Base-by-base conservation (phyloP, 495 filamentous ascomycete genomes). In the Penicillium diatomitis region DNA sequence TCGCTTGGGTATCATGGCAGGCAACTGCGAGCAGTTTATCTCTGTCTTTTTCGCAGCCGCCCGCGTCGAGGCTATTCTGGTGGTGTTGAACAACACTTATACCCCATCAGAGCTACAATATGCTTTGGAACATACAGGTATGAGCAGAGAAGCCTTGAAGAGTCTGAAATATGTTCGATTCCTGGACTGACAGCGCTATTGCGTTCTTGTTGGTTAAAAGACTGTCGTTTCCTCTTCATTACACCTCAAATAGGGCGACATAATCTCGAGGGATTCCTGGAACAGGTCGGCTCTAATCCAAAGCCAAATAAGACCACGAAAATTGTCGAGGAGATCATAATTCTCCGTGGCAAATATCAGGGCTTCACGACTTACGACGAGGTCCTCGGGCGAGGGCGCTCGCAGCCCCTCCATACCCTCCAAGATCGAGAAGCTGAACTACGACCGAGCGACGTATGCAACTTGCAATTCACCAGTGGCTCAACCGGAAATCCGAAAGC, bases 81-180 rank as follows among this genome's bases (percentile, higher is more conserved):
- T 87, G 4, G 83, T 85, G 31, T 65, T 85, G 53, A 85, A 87
- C 65, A 85, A 84, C 65, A 87, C 81, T 0, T 85, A 86, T 55
- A 87, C 82, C 28, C 71, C 78, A 0, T 74, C 71, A 9, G 83
- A 87, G 60, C 72, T 80, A 3, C 68, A 75, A 49, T 77, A 81
- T 58, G 83, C 79, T 30, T 62, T 87, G n/a, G 73, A 72, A 42
- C 82, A 85, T 53, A 77, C 80, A 6, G 78, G 80, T 81, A 64
- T 20, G 20, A 20, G 20, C 20, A 20, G 20, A 20, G 20, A 20
- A 20, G 20, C 20, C 2, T 20, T 2, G 20, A 20, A 0, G 20
- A 20, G 20, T 20, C 20, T 20, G 20, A 20, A 20, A 20, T 20
- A 2, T 20, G 20, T 20, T 20, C 20, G 20, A 20, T 20, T 20